phyloP scores from a whole-genome alignment of 1,284 basidiomycete genomes.

The Tylopilus sp. region DNA sequence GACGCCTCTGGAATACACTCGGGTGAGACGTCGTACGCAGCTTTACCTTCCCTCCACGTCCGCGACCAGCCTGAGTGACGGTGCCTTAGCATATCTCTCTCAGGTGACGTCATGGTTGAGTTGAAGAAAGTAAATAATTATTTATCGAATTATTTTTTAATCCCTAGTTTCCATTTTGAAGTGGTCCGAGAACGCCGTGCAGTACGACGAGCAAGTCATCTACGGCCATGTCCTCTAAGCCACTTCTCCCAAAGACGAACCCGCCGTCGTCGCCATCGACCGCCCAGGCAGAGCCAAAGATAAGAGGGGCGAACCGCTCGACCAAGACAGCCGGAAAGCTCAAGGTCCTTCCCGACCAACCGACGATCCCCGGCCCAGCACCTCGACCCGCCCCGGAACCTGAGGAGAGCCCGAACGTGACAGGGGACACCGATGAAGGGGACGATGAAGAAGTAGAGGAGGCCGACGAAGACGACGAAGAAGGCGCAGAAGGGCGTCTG shows the following conservation, averaged over 20 bases:
- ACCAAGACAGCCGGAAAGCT: slow-evolving; percentile 86
- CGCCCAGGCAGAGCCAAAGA: slow-evolving; percentile 41
- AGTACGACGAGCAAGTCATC: slow-evolving; percentile 15
- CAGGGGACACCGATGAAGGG: slow-evolving; percentile 67
- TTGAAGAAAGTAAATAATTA: background rate
- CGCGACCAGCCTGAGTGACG: background rate
- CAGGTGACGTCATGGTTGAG: slow-evolving; percentile 17
- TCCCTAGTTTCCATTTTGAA: slow-evolving; percentile 16
- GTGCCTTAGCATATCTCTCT: background rate
- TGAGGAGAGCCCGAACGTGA: slow-evolving; percentile 48
- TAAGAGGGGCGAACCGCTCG: slow-evolving; percentile 72
- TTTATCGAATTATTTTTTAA: slow-evolving; percentile 11
- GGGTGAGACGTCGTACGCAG: background rate
- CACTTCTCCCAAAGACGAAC: slow-evolving; percentile 32
- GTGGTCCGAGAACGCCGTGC: slow-evolving; percentile 12
- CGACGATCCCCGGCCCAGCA: slow-evolving; percentile 73
- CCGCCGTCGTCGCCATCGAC: slow-evolving; percentile 13
- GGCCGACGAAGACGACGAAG: slow-evolving; percentile 54
- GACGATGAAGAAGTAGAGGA: slow-evolving; percentile 74
- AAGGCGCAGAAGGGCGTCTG: slow-evolving; percentile 70
- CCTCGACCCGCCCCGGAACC: slow-evolving; percentile 36
- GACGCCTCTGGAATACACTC: background rate
- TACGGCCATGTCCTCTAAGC: slow-evolving; percentile 28
- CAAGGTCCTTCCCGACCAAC: slow-evolving; percentile 91
- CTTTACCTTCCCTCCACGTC: background rate